Percentiles rank a stretch among this genome's conserved stretches.
These are phyloP conservation scores for Leishmania martiniquensis DNA, from an alignment of 208 protist species.

Conservation along the genomic window DNA sequence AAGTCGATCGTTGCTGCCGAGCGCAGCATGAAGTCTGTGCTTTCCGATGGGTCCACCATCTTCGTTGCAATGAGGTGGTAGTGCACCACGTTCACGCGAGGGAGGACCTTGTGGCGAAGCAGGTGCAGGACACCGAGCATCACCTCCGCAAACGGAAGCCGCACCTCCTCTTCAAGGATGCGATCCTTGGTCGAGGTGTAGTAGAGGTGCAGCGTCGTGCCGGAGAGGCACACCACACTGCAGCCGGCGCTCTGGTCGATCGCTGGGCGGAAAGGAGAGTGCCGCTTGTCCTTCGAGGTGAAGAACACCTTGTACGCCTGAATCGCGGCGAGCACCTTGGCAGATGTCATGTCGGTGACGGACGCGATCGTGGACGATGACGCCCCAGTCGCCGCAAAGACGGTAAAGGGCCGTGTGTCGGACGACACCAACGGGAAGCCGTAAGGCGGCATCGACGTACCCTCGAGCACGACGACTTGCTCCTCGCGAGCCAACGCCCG, in stretches of 20 bases:
- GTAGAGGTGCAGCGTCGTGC: conserved; percentile 81
- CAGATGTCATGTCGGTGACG: conserved; percentile 67
- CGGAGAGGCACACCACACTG: conserved; percentile 71
- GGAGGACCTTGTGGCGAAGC: conserved; percentile 54
- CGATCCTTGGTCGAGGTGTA: conserved; percentile 76
- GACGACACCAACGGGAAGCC: conserved; percentile 87
- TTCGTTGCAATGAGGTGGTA: conserved; percentile 84
- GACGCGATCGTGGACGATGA: conserved; percentile 14
- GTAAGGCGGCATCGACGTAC: conserved; percentile 38
- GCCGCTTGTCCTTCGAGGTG: conserved; percentile 42
- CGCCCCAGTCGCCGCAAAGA: not conserved
- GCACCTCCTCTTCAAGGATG: conserved; percentile 76
- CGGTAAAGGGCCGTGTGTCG: conserved; percentile 61
- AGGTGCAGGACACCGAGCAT: conserved; percentile 82
- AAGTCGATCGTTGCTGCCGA: conserved; percentile 69
- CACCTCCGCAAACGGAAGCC: conserved; percentile 77
- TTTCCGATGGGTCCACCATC: conserved; percentile 34
- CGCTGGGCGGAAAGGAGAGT: conserved; percentile 66
- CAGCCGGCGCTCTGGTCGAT: conserved; percentile 75
- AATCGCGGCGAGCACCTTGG: conserved; percentile 54
- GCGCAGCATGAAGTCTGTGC: conserved; percentile 29
- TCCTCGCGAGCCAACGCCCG: conserved; percentile 78
- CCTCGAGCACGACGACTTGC: conserved; percentile 39
- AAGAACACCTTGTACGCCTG: conserved; percentile 71
- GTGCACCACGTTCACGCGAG: conserved; percentile 74